Percentiles rank a stretch among this genome's conserved stretches.
These are phyloP conservation scores for Beverwykella pulmonaria DNA, from an alignment of 495 filamentous ascomycete species.

Conservation along the genomic window DNA sequence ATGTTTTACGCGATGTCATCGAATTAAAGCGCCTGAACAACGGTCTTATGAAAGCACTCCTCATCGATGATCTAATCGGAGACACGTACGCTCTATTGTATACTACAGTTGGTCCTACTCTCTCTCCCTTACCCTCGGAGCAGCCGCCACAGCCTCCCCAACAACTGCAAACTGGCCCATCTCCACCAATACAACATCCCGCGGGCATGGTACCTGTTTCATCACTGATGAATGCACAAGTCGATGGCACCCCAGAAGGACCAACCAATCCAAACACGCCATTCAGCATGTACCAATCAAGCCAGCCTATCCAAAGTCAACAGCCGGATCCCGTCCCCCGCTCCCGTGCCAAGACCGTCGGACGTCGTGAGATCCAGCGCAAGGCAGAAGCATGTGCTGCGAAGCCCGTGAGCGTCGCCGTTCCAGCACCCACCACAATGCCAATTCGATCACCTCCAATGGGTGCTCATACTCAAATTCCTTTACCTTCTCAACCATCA, in stretches of 20 bases:
- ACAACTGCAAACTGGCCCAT: slow-evolving; percentile 1
- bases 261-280: slow-evolving; percentile 5
- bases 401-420: slow-evolving; percentile 25
- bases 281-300: slow-evolving; percentile 25
- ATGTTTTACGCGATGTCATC: slow-evolving; percentile 77
- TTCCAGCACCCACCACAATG: slow-evolving; percentile 12
- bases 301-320: slow-evolving; percentile 14
- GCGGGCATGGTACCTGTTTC: background rate
- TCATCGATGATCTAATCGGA: slow-evolving; percentile 86
- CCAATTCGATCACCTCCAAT: slow-evolving; percentile 33
- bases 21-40: slow-evolving; percentile 92
- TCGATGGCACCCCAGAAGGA: slow-evolving; percentile 27
- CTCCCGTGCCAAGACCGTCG: slow-evolving; percentile 60
- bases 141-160: slow-evolving; percentile 34
- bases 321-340: slow-evolving; percentile 13
- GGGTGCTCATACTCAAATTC: background rate
- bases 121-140: slow-evolving; percentile 44
- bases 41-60: slow-evolving; percentile 76
- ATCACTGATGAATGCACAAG: slow-evolving; percentile 18
- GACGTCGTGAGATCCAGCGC: slow-evolving; percentile 64
- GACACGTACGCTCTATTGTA: slow-evolving; percentile 88
- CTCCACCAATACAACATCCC: slow-evolving; percentile 1
- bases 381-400: slow-evolving; percentile 62
- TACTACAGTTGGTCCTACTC: slow-evolving; percentile 36
- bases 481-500: slow-evolving; percentile 2